phyloP scores from a whole-genome alignment of 768 basidiomycete species.

The Tylopilus subfusipes region DNA sequence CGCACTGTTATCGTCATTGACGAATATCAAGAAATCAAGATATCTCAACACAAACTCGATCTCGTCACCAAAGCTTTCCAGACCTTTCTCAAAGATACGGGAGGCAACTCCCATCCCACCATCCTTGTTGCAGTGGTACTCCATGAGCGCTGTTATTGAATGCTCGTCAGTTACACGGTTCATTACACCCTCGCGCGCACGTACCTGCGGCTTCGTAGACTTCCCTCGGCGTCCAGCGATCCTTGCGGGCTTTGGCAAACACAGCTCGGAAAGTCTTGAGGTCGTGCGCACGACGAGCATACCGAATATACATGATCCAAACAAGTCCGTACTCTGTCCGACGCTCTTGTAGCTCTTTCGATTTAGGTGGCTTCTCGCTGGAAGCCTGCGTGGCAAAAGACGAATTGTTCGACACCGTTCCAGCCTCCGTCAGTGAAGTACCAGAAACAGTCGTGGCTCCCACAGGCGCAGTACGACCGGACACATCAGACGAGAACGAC shows the following conservation, averaged over 20 bases:
- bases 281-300: constrained; percentile 83
- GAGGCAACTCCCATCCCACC: constrained; percentile 70
- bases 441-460: constrained; percentile 18
- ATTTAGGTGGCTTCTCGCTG: constrained; percentile 51
- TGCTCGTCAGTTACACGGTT: constrained; percentile 4
- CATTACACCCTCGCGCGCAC: background rate
- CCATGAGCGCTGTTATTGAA: constrained; percentile 81
- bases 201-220: constrained; percentile 89
- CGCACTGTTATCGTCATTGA: constrained; percentile 95
- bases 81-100: constrained; percentile 90
- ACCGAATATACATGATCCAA: constrained; percentile 92
- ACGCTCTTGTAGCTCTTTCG: constrained; percentile 51
- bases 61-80: constrained; percentile 79
- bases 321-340: constrained; percentile 73
- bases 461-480: constrained; percentile 25
- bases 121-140: constrained; percentile 86
- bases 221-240: constrained; percentile 81
- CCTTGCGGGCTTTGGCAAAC: constrained; percentile 80
- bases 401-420: constrained; percentile 38
- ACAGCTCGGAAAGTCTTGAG: constrained; percentile 72
- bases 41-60: constrained; percentile 85
- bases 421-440: constrained; percentile 22
- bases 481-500: constrained; percentile 37
- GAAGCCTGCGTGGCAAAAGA: constrained; percentile 50
- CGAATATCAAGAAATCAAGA: constrained; percentile 86